Evolutionary conservation across 441 rosid genomes (phyloP).

Genomic region (Rhodomyrtus psidioides): DNA sequence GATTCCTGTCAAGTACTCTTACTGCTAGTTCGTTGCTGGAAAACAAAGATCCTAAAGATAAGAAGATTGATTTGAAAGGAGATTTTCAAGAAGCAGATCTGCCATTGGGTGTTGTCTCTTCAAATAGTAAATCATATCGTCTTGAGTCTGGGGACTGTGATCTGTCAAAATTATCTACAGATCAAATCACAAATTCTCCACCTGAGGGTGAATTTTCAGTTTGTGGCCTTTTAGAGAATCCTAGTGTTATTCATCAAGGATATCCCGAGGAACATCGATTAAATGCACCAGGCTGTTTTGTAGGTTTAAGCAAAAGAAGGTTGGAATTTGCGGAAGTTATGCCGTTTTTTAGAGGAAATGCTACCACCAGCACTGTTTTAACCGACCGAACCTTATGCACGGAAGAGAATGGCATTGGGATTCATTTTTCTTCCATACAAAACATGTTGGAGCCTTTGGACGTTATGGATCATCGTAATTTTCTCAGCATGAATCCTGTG

Average conservation of each 20-base stretch:
- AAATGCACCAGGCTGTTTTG: constrained; percentile 15
- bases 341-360: constrained; percentile 10
- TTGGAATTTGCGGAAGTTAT: constrained; percentile 12
- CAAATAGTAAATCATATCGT: not conserved
- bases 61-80: constrained; percentile 15
- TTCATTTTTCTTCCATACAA: constrained; percentile 11
- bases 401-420: constrained; percentile 20
- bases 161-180: constrained; percentile 16
- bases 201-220: constrained; percentile 30
- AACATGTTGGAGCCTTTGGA: constrained; percentile 28
- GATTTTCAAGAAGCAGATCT: constrained; percentile 13
- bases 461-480: constrained; percentile 23
- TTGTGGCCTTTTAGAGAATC: constrained; percentile 26
- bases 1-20: constrained; percentile 30
- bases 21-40: constrained; percentile 21
- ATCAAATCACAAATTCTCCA: constrained; percentile 17
- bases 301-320: constrained; percentile 10
- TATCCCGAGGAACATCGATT: constrained; percentile 17
- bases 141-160: constrained; percentile 13
- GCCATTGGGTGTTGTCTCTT: constrained; percentile 18
- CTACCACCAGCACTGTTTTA: constrained; percentile 14
- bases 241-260: constrained; percentile 23
- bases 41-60: constrained; percentile 12
- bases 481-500: constrained; percentile 66
- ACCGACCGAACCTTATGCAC: constrained; percentile 13